These are phyloP conservation scores for Mucor sp. DNA, from an alignment of 371 early-diverging fungal species.

Conservation along the genomic window DNA sequence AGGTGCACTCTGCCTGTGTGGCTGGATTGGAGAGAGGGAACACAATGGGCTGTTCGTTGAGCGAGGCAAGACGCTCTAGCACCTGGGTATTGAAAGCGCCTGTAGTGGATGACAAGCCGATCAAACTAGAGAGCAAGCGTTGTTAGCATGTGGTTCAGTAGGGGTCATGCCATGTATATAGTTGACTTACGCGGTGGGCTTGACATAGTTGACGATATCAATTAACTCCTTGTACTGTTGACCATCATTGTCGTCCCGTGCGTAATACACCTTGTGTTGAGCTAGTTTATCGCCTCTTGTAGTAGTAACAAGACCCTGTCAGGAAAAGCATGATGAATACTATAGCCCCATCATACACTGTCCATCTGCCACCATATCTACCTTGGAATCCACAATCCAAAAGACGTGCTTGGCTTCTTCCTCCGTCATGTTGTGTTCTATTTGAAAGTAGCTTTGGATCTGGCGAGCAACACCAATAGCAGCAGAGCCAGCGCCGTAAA, in stretches of 20 bases:
- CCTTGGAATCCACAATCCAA: conserved; percentile 86
- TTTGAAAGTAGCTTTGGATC: conserved; percentile 75
- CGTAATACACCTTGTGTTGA: conserved; percentile 83
- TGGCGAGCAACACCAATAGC: conserved; percentile 91
- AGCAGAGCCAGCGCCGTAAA: conserved; percentile 90
- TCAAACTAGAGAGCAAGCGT: conserved; percentile 54
- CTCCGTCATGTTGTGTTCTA: conserved; percentile 67
- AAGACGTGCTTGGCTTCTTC: conserved; percentile 79
- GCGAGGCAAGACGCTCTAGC: conserved; percentile 64
- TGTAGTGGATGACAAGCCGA: conserved; percentile 81
- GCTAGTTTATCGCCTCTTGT: conserved; percentile 87
- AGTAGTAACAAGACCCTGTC: conserved; percentile 70
- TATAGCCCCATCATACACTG: neutral
- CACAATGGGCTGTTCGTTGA: conserved; percentile 87
- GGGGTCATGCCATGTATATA: neutral
- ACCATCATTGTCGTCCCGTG: conserved; percentile 78
- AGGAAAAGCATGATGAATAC: neutral
- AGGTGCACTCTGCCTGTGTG: conserved; percentile 90
- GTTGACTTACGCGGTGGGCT: conserved; percentile 36
- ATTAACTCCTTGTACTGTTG: conserved; percentile 68
- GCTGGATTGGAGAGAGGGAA: conserved; percentile 93
- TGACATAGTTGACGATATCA: conserved; percentile 74
- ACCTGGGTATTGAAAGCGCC: conserved; percentile 74
- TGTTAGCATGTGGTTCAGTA: neutral
- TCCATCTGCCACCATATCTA: neutral